A percentile compares a stretch with the other conserved stretches of the same genome.
Conservation (phyloP, 2,329 filamentous ascomycete species). For the Cercospora zeina region DNA sequence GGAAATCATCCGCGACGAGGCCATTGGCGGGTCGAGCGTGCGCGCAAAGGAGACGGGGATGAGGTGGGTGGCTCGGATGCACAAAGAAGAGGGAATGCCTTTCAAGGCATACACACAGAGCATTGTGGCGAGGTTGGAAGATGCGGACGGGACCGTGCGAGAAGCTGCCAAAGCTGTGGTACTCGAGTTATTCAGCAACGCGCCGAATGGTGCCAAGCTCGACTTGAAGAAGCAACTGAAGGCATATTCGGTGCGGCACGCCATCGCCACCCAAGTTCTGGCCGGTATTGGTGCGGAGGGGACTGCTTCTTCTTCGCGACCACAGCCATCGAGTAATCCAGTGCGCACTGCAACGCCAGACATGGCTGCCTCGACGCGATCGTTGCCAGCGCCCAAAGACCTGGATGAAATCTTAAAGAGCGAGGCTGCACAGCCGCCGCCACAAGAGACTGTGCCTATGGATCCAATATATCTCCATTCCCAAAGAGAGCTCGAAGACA, state of each 20-base stretch:
- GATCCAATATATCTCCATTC: slow-evolving; percentile 84
- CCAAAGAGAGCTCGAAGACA: slow-evolving; percentile 81
- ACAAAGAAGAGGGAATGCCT: slow-evolving; percentile 72
- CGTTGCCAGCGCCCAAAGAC: slow-evolving; percentile 34
- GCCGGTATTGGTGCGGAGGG: slow-evolving; percentile 64
- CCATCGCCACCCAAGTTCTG: slow-evolving; percentile 79
- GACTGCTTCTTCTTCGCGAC: slow-evolving; percentile 23
- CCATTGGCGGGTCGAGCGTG: slow-evolving; percentile 76
- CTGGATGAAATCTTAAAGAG: slow-evolving; percentile 47
- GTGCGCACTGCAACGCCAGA: slow-evolving; percentile 34
- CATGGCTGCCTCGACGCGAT: slow-evolving; percentile 48
- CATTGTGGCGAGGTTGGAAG: slow-evolving; percentile 83
- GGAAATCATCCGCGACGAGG: slow-evolving; percentile 72
- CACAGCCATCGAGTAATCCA: slow-evolving; percentile 32
- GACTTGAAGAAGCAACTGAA: slow-evolving; percentile 86
- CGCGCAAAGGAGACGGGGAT: slow-evolving; percentile 82
- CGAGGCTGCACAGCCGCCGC: slow-evolving; percentile 58
- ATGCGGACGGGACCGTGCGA: slow-evolving; percentile 83
- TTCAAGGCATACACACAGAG: slow-evolving; percentile 81
- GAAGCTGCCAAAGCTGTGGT: slow-evolving; percentile 80
- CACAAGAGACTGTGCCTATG: slow-evolving; percentile 66
- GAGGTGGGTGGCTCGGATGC: slow-evolving; percentile 85
- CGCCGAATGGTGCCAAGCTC: slow-evolving; percentile 78
- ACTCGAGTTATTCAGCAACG: slow-evolving; percentile 81
- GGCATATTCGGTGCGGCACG: slow-evolving; percentile 79